Percentiles rank a stretch among this genome's conserved stretches.
phyloP scores from a whole-genome alignment of 2,329 filamentous ascomycete species.

The Lasiodiplodia citricola region DNA sequence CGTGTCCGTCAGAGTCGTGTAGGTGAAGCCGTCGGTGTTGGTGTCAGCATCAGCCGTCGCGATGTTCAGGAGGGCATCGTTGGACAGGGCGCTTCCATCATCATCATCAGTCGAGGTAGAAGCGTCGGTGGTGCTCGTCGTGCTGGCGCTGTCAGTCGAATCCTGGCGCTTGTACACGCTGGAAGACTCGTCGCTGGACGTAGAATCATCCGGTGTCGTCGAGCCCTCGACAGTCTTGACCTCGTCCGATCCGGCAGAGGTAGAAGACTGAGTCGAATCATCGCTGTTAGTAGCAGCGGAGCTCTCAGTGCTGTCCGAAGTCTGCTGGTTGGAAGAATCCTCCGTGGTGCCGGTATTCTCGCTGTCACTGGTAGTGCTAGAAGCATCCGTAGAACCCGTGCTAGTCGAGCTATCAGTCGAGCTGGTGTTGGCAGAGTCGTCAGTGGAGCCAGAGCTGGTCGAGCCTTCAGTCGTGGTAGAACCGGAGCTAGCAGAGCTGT shows the following conservation, averaged over 20 bases:
- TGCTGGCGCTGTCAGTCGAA: background rate
- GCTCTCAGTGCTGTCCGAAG: background rate
- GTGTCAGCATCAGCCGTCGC: background rate
- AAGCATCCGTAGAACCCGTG: background rate
- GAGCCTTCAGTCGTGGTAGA: background rate
- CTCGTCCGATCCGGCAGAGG: background rate
- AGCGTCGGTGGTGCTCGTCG: background rate
- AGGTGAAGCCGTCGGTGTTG: constrained; percentile 1
- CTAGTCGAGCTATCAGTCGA: background rate
- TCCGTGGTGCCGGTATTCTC: background rate
- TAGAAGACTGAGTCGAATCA: background rate
- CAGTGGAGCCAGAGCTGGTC: background rate
- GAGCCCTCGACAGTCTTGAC: background rate
- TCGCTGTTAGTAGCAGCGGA: background rate
- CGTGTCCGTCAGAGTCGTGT: constrained; percentile 6
- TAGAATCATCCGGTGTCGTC: background rate
- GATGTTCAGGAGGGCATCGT: background rate
- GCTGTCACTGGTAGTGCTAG: background rate
- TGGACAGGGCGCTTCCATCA: background rate
- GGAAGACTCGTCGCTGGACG: background rate
- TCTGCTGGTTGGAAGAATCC: background rate
- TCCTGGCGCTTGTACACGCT: background rate
- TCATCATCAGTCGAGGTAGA: background rate
- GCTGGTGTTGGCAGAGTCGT: background rate
- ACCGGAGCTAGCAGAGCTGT: background rate